Percentiles rank a stretch among this genome's conserved stretches.
Evolutionary conservation across 345 rosid genomes (phyloP).

Genomic region (Anacardium occidentale): DNA sequence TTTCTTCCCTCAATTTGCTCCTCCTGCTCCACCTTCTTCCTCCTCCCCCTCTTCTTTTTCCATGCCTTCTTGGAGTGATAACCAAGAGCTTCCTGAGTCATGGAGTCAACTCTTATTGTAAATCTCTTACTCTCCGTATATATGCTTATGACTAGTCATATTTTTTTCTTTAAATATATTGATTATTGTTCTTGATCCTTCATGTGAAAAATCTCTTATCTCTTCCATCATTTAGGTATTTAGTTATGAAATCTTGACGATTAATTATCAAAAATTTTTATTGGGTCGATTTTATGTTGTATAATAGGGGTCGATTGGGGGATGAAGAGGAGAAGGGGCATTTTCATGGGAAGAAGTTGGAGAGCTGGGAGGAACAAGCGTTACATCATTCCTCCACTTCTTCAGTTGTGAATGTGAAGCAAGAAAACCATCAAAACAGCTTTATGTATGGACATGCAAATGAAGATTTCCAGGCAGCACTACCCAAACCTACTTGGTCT

Average conservation of each 20-base stretch:
- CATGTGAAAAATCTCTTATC: neutral
- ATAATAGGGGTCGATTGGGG: conserved; percentile 66
- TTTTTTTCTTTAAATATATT: too few species aligned
- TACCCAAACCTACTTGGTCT: conserved; percentile 45
- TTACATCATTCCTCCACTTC: conserved; percentile 50
- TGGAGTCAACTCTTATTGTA: conserved; percentile 87
- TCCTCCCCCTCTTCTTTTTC: conserved; percentile 56
- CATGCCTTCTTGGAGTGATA: conserved; percentile 56
- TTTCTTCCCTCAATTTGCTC: conserved; percentile 44
- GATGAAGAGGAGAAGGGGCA: conserved; percentile 57
- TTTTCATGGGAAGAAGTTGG: conserved; percentile 55
- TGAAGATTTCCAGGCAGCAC: conserved; percentile 34
- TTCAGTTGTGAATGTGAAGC: conserved; percentile 49
- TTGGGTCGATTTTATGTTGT: conserved; percentile 9
- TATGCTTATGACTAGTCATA: too few species aligned
- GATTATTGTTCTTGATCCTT: neutral
- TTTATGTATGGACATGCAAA: conserved; percentile 44
- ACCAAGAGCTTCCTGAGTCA: conserved; percentile 74
- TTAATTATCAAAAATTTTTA: neutral
- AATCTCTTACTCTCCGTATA: conserved; percentile 22
- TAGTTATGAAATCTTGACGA: neutral
- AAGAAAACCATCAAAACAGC: conserved; percentile 55
- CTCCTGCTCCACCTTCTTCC: conserved; percentile 44
- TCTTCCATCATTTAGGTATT: neutral
- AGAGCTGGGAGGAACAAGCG: conserved; percentile 67